phyloP scores from a whole-genome alignment of 768 basidiomycete genomes.

The Hydnum rufescens region DNA sequence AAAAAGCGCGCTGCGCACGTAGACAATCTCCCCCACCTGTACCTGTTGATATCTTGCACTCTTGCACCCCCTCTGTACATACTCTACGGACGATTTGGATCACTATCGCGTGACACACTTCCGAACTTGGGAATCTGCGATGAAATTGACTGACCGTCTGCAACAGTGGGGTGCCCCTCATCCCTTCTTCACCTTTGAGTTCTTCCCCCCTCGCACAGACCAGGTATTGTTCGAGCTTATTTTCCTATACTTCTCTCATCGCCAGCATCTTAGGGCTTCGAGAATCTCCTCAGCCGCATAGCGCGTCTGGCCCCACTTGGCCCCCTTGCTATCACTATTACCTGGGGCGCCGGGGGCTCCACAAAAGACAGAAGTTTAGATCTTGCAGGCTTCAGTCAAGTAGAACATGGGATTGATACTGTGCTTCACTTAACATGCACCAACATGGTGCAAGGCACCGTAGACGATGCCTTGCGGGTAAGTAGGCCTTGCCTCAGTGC shows the following conservation, averaged over 20 bases:
- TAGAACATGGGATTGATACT: conserved; percentile 59
- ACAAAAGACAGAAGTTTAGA: conserved; percentile 79
- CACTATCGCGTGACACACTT: too few species aligned
- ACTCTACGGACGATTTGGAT: too few species aligned
- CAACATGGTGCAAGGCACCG: conserved; percentile 78
- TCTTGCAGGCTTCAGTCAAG: conserved; percentile 59
- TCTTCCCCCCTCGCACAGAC: conserved; percentile 91
- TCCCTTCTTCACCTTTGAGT: conserved; percentile 91
- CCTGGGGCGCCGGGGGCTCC: conserved; percentile 94
- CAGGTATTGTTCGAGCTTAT: conserved; percentile 28
- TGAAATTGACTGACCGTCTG: conserved; percentile 65
- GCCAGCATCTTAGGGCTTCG: conserved; percentile 44
- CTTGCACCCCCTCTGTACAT: too few species aligned
- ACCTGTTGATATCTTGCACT: too few species aligned
- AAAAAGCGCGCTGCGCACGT: too few species aligned
- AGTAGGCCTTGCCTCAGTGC: conserved; percentile 15
- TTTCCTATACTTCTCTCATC: not conserved
- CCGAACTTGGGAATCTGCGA: too few species aligned
- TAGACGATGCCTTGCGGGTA: conserved; percentile 74
- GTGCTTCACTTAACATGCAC: conserved; percentile 93
- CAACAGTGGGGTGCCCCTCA: conserved; percentile 20
- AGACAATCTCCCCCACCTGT: too few species aligned
- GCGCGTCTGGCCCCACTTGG: conserved; percentile 54
- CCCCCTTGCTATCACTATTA: conserved; percentile 76
- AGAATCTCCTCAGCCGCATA: conserved; percentile 78